Percentiles rank a stretch among this genome's conserved stretches.
Conservation (phyloP, 441 rosid species). For the Mallotus japonicus region DNA sequence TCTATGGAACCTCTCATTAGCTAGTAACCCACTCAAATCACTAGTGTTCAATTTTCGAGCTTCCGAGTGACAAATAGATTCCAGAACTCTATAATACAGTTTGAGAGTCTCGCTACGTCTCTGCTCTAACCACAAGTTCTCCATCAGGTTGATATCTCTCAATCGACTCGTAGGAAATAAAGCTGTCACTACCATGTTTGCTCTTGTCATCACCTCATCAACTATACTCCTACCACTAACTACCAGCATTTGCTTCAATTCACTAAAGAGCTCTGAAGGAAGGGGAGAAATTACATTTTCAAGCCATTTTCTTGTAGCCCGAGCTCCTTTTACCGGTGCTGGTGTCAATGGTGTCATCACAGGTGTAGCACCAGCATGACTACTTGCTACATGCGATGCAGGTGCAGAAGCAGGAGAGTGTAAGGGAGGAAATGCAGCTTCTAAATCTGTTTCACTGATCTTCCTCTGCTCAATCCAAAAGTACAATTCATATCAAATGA, state of each 20-base stretch:
- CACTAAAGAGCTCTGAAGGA: neutral
- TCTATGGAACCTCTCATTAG: constrained; percentile 9
- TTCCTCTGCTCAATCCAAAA: constrained; percentile 5
- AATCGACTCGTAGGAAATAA: neutral
- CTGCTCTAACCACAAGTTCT: constrained; percentile 5
- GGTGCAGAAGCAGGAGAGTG: neutral
- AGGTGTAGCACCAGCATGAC: neutral
- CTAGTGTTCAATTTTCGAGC: neutral
- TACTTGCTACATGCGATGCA: neutral
- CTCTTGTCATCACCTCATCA: neutral
- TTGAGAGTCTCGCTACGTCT: constrained; percentile 1
- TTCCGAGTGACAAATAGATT: constrained; percentile 5
- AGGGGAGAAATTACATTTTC: constrained; percentile 4
- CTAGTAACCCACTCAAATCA: neutral
- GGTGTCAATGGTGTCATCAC: neutral
- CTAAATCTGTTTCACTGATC: neutral
- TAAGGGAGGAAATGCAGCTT: neutral
- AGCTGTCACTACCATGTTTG: neutral
- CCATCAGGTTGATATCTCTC: neutral
- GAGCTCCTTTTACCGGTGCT: neutral
- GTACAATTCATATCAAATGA: too few species aligned
- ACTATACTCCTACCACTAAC: neutral
- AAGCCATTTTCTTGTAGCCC: neutral
- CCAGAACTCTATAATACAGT: neutral
- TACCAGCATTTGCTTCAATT: neutral